Conservation (phyloP, 345 rosid genomes). For the Gossypium ekmanianum region DNA sequence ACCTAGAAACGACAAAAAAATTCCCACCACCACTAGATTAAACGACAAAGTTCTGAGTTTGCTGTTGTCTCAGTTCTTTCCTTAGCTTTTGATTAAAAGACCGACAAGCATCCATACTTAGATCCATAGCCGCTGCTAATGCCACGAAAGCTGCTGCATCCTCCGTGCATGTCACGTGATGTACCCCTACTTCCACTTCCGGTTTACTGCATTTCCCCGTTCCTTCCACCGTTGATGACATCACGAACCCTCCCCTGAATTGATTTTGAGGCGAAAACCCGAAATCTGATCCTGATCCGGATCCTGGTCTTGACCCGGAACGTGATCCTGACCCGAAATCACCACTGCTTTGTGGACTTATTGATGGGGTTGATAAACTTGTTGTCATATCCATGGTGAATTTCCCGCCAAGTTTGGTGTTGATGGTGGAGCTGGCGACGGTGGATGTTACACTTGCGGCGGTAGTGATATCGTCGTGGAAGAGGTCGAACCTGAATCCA, state of each 20-base stretch:
- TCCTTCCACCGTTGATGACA: slow-evolving; percentile 84
- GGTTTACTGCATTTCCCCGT: slow-evolving; percentile 47
- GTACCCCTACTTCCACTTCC: slow-evolving; percentile 79
- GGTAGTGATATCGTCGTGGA: slow-evolving; percentile 47
- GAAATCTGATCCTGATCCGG: slow-evolving; percentile 72
- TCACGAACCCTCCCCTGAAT: slow-evolving; percentile 59
- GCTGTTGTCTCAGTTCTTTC: slow-evolving; percentile 72
- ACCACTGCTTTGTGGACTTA: slow-evolving; percentile 76
- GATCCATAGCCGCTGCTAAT: slow-evolving; percentile 93
- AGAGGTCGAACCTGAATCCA: slow-evolving; percentile 73
- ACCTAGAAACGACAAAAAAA: slow-evolving; percentile 38
- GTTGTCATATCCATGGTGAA: slow-evolving; percentile 71
- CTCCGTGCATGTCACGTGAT: slow-evolving; percentile 94
- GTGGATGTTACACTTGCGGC: slow-evolving; percentile 30
- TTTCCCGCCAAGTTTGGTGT: slow-evolving; percentile 70
- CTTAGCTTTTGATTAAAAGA: slow-evolving; percentile 74
- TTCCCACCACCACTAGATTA: slow-evolving; percentile 25
- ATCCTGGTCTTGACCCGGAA: slow-evolving; percentile 44
- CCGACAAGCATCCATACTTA: slow-evolving; percentile 87
- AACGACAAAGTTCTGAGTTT: slow-evolving; percentile 54
- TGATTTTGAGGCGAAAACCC: slow-evolving; percentile 25
- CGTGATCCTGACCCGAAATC: slow-evolving; percentile 63
- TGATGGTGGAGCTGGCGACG: slow-evolving; percentile 40
- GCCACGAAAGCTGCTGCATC: slow-evolving; percentile 97
- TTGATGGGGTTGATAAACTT: slow-evolving; percentile 45